These are phyloP conservation scores for Madurella mycetomatis DNA, from an alignment of 2,329 filamentous ascomycete species.

Conservation along the genomic window DNA sequence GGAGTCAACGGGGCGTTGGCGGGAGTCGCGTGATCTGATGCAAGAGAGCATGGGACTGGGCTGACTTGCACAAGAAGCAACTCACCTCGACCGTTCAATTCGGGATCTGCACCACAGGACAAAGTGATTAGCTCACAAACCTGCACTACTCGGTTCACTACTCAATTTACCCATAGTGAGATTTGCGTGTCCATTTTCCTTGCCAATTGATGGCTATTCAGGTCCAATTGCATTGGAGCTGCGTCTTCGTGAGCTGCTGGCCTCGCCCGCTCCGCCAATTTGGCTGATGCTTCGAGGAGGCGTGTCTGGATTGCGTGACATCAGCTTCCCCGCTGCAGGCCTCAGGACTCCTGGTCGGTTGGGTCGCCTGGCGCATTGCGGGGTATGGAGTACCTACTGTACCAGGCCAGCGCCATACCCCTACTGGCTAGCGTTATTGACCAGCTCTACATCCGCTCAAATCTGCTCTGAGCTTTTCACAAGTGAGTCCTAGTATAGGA, in stretches of 20 bases:
- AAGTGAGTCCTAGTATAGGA: too few relatives aligned
- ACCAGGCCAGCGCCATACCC: conserved; percentile 8
- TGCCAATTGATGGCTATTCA: conserved; percentile 14
- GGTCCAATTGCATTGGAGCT: background rate
- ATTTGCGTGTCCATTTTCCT: conserved; percentile 11
- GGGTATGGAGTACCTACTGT: conserved; percentile 20
- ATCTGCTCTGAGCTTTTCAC: too few relatives aligned
- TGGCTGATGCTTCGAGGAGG: background rate
- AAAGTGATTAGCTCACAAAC: background rate
- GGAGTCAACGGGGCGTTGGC: conserved; percentile 17
- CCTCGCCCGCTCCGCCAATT: background rate
- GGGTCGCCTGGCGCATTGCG: conserved; percentile 18
- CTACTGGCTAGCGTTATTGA: conserved; percentile 13
- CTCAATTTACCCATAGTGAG: conserved; percentile 20
- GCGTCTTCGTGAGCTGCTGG: conserved; percentile 5
- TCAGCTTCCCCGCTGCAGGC: conserved; percentile 21
- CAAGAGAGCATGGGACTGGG: conserved; percentile 22
- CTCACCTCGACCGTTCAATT: background rate
- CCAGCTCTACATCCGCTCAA: too few relatives aligned
- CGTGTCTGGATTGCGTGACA: conserved; percentile 19
- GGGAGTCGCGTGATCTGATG: conserved; percentile 27
- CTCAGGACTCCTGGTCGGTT: conserved; percentile 18
- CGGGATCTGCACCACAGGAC: conserved; percentile 9
- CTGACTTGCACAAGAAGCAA: conserved; percentile 8
- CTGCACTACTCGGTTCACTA: background rate